phyloP scores from a whole-genome alignment of 192 early-diverging fungal species.

The Thamnidium elegans region DNA sequence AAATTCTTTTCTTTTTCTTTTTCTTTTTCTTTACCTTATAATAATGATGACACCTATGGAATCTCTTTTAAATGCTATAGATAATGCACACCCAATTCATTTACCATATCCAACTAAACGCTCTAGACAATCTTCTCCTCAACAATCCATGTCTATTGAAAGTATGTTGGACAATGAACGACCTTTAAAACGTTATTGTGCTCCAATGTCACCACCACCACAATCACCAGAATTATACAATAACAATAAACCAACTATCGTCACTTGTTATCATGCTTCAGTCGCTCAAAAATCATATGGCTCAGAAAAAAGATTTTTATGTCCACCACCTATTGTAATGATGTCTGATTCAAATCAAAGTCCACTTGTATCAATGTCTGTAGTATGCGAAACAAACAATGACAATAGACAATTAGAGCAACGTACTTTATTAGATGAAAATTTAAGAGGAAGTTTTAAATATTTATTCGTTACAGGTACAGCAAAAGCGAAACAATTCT shows the following conservation, averaged over 20 bases:
- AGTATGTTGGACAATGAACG: conserved; percentile 21
- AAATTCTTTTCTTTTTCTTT: background rate
- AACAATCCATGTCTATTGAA: conserved; percentile 32
- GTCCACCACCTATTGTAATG: conserved; percentile 70
- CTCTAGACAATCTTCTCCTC: conserved; percentile 9
- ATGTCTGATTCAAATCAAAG: conserved; percentile 43
- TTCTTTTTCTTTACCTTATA: background rate
- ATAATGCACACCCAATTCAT: conserved; percentile 27
- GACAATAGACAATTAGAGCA: conserved; percentile 39
- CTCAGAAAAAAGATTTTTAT: conserved; percentile 82
- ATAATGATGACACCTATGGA: conserved; percentile 32
- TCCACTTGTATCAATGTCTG: conserved; percentile 29
- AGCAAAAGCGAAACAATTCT: conserved; percentile 77
- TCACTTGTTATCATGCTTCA: conserved; percentile 75
- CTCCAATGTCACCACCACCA: background rate
- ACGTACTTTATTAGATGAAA: conserved; percentile 49
- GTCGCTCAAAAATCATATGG: conserved; percentile 96
- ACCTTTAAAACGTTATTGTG: background rate
- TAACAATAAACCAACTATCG: conserved; percentile 58
- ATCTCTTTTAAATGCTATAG: conserved; percentile 29
- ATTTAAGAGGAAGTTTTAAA: conserved; percentile 63
- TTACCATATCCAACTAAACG: conserved; percentile 12
- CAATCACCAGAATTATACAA: conserved; percentile 7
- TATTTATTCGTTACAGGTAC: conserved; percentile 76
- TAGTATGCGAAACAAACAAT: conserved; percentile 34